Evolutionary conservation across 768 basidiomycete species (phyloP).

Genomic region (Russula foetens): DNA sequence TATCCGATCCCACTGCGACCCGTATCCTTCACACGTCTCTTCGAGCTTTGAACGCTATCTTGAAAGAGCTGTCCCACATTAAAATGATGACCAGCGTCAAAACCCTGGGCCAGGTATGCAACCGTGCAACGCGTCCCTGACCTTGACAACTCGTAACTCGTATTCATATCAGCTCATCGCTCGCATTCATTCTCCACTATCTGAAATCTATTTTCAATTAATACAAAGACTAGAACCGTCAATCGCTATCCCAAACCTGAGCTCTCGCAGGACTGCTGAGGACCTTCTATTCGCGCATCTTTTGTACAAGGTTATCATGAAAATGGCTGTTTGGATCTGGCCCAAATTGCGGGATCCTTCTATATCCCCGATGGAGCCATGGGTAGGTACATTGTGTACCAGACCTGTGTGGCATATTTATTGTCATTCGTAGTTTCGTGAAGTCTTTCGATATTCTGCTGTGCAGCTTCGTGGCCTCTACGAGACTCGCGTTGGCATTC

Average conservation of each 20-base stretch:
- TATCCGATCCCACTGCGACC: conserved; percentile 35
- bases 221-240: conserved; percentile 31
- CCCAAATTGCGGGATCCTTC: conserved; percentile 27
- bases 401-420: background rate
- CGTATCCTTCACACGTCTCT: conserved; percentile 53
- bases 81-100: conserved; percentile 66
- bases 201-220: conserved; percentile 52
- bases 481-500: conserved; percentile 47
- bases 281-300: conserved; percentile 55
- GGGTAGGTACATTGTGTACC: conserved; percentile 35
- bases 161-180: conserved; percentile 40
- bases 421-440: conserved; percentile 39
- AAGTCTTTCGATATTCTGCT: conserved; percentile 53
- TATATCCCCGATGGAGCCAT: conserved; percentile 37
- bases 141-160: background rate
- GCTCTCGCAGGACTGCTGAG: conserved; percentile 33
- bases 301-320: conserved; percentile 66
- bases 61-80: conserved; percentile 62
- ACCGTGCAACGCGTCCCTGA: background rate
- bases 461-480: conserved; percentile 48
- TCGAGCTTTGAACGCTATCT: conserved; percentile 50
- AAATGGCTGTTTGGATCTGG: conserved; percentile 70
- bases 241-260: conserved; percentile 30
- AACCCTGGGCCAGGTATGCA: conserved; percentile 52
- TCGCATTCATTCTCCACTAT: conserved; percentile 46